Percentiles rank a stretch among this genome's conserved stretches.
These are phyloP conservation scores for Candida hispaniensis DNA, from an alignment of 805 yeast genomes.

Conservation along the genomic window DNA sequence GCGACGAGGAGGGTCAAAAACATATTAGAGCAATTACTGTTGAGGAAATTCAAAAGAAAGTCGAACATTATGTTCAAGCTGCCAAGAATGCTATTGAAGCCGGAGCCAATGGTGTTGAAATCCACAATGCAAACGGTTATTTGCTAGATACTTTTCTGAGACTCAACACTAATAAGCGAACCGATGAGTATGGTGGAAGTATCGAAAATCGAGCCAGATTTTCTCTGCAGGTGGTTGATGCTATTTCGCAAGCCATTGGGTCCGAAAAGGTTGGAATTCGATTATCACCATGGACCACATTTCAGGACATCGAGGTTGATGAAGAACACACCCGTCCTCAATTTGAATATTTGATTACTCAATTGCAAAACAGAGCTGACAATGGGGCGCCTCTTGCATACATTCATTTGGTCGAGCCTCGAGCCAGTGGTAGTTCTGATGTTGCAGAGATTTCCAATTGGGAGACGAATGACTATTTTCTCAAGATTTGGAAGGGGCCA, in stretches of 20 bases:
- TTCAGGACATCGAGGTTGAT: constrained; percentile 17
- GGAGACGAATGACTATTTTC: constrained; percentile 21
- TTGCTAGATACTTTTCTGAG: constrained; percentile 40
- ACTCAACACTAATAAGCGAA: constrained; percentile 38
- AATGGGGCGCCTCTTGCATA: constrained; percentile 31
- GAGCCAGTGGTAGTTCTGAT: constrained; percentile 23
- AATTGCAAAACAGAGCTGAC: constrained; percentile 33
- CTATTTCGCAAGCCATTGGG: constrained; percentile 42
- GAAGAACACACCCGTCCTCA: constrained; percentile 29
- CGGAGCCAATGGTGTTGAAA: constrained; percentile 54
- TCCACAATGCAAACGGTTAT: constrained; percentile 58
- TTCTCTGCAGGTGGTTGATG: constrained; percentile 42
- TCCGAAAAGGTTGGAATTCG: constrained; percentile 40
- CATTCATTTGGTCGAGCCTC: constrained; percentile 32
- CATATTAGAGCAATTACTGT: constrained; percentile 28
- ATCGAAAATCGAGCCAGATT: constrained; percentile 46
- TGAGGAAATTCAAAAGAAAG: constrained; percentile 35
- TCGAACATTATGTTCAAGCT: constrained; percentile 38
- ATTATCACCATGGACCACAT: constrained; percentile 22
- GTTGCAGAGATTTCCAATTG: constrained; percentile 19
- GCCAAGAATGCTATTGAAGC: constrained; percentile 43
- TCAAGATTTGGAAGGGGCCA: constrained; percentile 37
- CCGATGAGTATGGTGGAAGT: constrained; percentile 53
- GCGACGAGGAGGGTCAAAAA: constrained; percentile 11
- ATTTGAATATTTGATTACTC: constrained; percentile 33